phyloP scores from a whole-genome alignment of 306 rosid species.

The Glycine latifolia region DNA sequence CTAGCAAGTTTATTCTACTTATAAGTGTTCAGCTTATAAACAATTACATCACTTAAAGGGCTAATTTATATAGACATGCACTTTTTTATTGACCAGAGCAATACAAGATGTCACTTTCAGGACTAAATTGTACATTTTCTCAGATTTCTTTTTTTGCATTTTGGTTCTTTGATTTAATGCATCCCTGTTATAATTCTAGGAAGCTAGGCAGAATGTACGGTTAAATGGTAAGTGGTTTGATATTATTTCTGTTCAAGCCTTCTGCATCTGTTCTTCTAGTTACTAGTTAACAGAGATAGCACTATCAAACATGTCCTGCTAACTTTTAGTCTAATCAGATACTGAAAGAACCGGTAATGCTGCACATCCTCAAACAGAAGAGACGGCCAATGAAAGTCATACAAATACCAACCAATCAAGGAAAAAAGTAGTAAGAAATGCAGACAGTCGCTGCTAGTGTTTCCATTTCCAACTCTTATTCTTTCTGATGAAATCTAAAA shows the following conservation, averaged over 20 bases:
- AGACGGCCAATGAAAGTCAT: constrained; percentile 50
- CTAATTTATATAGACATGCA: not conserved
- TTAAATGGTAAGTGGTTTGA: constrained; percentile 36
- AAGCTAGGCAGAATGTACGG: constrained; percentile 51
- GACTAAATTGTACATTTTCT: not conserved
- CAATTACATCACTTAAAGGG: not conserved
- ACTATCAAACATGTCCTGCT: constrained; percentile 4
- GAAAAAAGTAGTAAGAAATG: constrained; percentile 33
- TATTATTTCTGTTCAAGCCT: not conserved
- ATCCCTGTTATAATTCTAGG: constrained; percentile 52
- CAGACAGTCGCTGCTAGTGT: not conserved
- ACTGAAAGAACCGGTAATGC: constrained; percentile 27
- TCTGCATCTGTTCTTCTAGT: not conserved
- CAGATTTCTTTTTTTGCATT: not conserved
- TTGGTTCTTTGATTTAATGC: constrained; percentile 7
- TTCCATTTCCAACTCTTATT: constrained; percentile 2
- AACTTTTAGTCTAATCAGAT: constrained; percentile 35
- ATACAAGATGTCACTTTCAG: not conserved
- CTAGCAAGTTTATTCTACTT: not conserved
- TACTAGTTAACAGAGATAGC: not conserved
- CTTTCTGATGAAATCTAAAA: constrained; percentile 25
- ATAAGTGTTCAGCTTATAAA: not conserved
- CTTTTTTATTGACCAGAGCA: not conserved
- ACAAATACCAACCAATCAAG: constrained; percentile 14
- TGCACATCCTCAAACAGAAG: constrained; percentile 47